Base-by-base conservation (phyloP, 1,284 basidiomycete species). In the Lignosus rhinocerotis region DNA sequence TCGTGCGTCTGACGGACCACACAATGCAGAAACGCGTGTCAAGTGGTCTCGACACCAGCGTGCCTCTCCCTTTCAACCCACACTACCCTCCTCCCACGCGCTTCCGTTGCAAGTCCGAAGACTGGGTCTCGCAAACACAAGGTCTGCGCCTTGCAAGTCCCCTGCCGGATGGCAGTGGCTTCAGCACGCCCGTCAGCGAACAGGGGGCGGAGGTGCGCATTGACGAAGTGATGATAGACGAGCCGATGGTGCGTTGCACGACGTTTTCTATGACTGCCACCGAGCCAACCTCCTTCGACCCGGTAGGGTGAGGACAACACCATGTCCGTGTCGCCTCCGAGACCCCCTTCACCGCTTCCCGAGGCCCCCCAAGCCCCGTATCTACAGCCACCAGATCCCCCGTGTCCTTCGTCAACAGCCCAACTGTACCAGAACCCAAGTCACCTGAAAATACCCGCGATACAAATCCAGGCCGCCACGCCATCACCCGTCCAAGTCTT, bases 81-180 rank as follows among this genome's bases (percentile, higher is more conserved):
- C 48, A 57, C 39, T 58, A 53, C 36, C 55, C 55, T 5, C 43
- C 34, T 30, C 43, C 56, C 12, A 39, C 51, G 25, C 62, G 60
- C 16, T 46, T 59, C 32, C 60, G 66, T 39, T 59, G 78, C 50
- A 67, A 73, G 10, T 78, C 82, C 6, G 87, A 88, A 58, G 87
- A 89, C 65, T 88, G 86, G 87, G 86, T 88, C 12, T 76, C 78
- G 56, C 84, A 84, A 65, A 80, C 87, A 10, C 76, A 80, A 58
- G 83, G 78, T 17, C 75, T 88, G 58, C 78, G 79, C 19, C 85
- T 89, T 41, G 77, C 80, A 58, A 84, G 82, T 60, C 83, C 85
- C n/a, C 66, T 76, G 30, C 46, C 57, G 2, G 62, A 62, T 52
- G 52, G 50, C 44, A 55, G 61, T 34, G 51, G 60, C 19, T 45